Percentiles rank a stretch among this genome's conserved stretches.
phyloP scores from a whole-genome alignment of 495 filamentous ascomycete genomes.

The Podospora comata region DNA sequence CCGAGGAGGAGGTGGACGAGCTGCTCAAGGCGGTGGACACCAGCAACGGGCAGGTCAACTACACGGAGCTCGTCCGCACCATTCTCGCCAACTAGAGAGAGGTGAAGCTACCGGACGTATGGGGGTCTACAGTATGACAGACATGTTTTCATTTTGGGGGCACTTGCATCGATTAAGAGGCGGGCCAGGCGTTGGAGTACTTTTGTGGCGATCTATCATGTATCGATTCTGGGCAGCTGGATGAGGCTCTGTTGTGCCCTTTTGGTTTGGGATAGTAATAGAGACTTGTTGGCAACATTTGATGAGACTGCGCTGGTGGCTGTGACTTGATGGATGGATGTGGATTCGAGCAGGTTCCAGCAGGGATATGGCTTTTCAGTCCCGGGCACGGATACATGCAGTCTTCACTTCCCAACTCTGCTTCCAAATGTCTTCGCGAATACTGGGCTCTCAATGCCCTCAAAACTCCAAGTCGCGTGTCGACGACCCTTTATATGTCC shows the following conservation, averaged over 20 bases:
- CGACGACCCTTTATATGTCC: too few species aligned
- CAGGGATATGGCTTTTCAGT: too few species aligned
- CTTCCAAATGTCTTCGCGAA: too few species aligned
- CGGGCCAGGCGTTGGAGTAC: constrained; percentile 36
- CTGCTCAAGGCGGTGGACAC: constrained; percentile 95
- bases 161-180: constrained; percentile 28
- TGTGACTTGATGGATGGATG: background rate
- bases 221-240: constrained; percentile 33
- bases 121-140: background rate
- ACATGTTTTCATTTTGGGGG: constrained; percentile 13
- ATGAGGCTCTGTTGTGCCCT: constrained; percentile 16
- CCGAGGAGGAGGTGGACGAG: constrained; percentile 97
- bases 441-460: too few species aligned
- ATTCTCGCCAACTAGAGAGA: constrained; percentile 80
- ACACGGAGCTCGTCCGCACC: constrained; percentile 88
- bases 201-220: constrained; percentile 24
- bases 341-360: too few species aligned
- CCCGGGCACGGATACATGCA: too few species aligned
- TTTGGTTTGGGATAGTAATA: constrained; percentile 20
- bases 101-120: constrained; percentile 4
- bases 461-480: too few species aligned
- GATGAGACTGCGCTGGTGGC: background rate
- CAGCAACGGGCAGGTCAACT: constrained; percentile 92
- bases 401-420: too few species aligned
- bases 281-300: constrained; percentile 10